These are phyloP conservation scores for Chiua virens DNA, from an alignment of 768 basidiomycete species.

Conservation along the genomic window DNA sequence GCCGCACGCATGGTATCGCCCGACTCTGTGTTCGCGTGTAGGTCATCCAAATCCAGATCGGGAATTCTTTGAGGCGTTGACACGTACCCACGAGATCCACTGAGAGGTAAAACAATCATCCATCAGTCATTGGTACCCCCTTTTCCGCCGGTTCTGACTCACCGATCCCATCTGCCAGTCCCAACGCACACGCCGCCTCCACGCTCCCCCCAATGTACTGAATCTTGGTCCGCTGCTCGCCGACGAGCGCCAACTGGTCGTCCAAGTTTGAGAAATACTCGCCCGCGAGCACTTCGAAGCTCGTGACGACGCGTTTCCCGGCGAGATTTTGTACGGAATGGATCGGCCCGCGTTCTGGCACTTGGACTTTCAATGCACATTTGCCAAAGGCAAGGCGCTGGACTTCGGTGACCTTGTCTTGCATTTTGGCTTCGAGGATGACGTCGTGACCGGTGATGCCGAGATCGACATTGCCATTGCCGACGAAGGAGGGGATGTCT, in stretches of 20 bases:
- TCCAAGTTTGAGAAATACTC: slow-evolving; percentile 76
- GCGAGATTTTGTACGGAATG: slow-evolving; percentile 77
- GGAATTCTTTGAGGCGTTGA: slow-evolving; percentile 25
- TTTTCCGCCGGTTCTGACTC: slow-evolving; percentile 25
- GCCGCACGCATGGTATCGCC: slow-evolving; percentile 99
- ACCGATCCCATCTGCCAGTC: slow-evolving; percentile 97
- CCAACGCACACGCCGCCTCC: slow-evolving; percentile 95
- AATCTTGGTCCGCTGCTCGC: slow-evolving; percentile 68
- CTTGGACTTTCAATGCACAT: slow-evolving; percentile 87
- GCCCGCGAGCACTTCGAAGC: slow-evolving; percentile 86
- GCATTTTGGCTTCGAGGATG: slow-evolving; percentile 87
- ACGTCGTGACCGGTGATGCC: slow-evolving; percentile 99
- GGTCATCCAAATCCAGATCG: not conserved
- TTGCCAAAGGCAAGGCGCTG: slow-evolving; percentile 91
- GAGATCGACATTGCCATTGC: slow-evolving; percentile 93
- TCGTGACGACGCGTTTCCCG: slow-evolving; percentile 92
- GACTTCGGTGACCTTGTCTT: slow-evolving; percentile 71
- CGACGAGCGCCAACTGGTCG: slow-evolving; percentile 47
- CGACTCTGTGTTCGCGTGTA: slow-evolving; percentile 62
- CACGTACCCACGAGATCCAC: slow-evolving; percentile 89
- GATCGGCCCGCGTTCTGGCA: slow-evolving; percentile 72
- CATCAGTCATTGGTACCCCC: not conserved
- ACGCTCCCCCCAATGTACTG: slow-evolving; percentile 98
- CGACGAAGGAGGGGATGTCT: slow-evolving; percentile 98
- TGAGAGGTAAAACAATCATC: slow-evolving; percentile 28